Conservation (phyloP, 371 early-diverging fungal genomes). For the Mucor plumbeus region DNA sequence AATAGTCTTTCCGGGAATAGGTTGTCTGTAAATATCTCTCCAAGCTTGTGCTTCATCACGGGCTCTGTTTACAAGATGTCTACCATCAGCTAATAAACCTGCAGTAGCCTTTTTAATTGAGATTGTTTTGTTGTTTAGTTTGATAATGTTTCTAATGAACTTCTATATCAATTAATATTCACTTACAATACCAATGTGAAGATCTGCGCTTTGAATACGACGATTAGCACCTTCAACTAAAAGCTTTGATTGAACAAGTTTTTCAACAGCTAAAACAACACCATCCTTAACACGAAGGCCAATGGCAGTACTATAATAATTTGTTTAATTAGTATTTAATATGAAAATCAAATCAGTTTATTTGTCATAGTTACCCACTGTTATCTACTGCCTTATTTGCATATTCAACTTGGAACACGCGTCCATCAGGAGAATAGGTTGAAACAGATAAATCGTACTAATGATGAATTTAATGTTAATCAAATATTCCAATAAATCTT, state of each 20-base stretch:
- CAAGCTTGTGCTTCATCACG: slow-evolving; percentile 93
- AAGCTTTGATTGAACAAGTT: slow-evolving; percentile 93
- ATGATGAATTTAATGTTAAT: not conserved
- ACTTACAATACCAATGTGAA: slow-evolving; percentile 90
- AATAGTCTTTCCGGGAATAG: slow-evolving; percentile 89
- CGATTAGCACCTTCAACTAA: slow-evolving; percentile 92
- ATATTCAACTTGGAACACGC: slow-evolving; percentile 98
- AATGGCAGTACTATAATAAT: slow-evolving; percentile 79
- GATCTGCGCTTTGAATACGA: slow-evolving; percentile 91
- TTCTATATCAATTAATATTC: not conserved
- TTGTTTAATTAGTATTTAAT: not conserved
- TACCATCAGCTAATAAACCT: slow-evolving; percentile 95
- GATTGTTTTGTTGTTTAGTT: not conserved
- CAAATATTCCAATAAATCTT: not conserved
- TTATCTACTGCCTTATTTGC: slow-evolving; percentile 98
- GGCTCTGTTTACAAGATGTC: slow-evolving; percentile 88
- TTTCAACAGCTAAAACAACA: slow-evolving; percentile 95
- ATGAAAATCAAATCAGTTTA: not conserved
- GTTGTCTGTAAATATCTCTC: slow-evolving; percentile 84
- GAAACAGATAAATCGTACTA: slow-evolving; percentile 97
- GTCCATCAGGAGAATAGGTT: slow-evolving; percentile 98
- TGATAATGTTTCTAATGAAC: not conserved
- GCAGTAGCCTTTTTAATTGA: slow-evolving; percentile 75
- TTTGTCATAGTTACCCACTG: slow-evolving; percentile 76
- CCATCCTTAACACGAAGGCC: slow-evolving; percentile 95